Conservation (phyloP, 2,329 filamentous ascomycete genomes). For the Penicillium italicum region DNA sequence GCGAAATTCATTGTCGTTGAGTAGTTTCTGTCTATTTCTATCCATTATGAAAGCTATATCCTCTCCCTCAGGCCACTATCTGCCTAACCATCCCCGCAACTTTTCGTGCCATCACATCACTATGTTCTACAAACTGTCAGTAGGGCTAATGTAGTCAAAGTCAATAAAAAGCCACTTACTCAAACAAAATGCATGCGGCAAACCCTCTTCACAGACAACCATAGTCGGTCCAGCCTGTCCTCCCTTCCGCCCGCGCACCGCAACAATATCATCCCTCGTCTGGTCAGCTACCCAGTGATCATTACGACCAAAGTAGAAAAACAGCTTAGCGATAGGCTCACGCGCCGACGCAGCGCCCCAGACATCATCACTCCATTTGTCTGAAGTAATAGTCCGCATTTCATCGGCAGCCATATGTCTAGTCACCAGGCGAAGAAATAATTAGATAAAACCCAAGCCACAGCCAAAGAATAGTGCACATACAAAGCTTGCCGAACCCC, state of each 20-base stretch:
- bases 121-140: conserved; percentile 32
- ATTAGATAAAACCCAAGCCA: neutral
- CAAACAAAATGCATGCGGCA: conserved; percentile 60
- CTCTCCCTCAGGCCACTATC: conserved; percentile 28
- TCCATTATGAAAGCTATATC: neutral
- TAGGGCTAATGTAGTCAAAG: neutral
- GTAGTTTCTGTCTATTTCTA: neutral
- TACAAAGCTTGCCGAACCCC: conserved; percentile 56
- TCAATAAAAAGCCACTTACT: conserved; percentile 32
- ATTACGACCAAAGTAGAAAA: conserved; percentile 57
- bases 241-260: conserved; percentile 35
- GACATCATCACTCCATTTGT: conserved; percentile 57
- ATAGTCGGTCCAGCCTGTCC: conserved; percentile 46
- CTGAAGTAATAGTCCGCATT: conserved; percentile 53
- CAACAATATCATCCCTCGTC: conserved; percentile 55
- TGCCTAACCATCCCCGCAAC: conserved; percentile 48
- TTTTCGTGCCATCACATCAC: conserved; percentile 50
- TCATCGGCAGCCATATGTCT: conserved; percentile 57
- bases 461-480: conserved; percentile 15
- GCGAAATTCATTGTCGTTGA: conserved; percentile 11
- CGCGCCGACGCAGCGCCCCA: conserved; percentile 49
- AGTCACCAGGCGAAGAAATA: neutral
- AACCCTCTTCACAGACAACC: conserved; percentile 53
- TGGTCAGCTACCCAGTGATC: conserved; percentile 61
- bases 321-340: conserved; percentile 45